phyloP scores from a whole-genome alignment of 148 eudicot species.

The Linanthus parryae region DNA sequence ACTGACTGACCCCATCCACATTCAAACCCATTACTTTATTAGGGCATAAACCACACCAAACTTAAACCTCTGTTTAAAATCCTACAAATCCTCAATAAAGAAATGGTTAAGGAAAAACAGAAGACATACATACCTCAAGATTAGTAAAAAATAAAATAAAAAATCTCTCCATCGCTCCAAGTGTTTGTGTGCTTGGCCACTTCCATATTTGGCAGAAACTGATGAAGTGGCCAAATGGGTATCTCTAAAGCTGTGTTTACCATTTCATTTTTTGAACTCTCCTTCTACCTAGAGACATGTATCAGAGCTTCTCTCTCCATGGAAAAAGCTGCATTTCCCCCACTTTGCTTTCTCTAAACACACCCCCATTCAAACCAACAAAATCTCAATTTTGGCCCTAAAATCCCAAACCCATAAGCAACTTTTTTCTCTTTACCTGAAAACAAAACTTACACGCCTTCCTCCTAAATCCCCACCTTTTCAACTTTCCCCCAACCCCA shows the following conservation, averaged over 20 bases:
- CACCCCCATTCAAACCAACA: background rate
- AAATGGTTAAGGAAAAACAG: background rate
- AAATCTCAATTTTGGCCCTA: too few species aligned
- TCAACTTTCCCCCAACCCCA: background rate
- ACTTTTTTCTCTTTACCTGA: too few species aligned
- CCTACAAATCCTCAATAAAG: background rate
- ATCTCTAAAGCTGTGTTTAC: conserved; percentile 16
- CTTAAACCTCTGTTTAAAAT: background rate
- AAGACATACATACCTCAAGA: too few species aligned
- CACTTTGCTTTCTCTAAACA: background rate
- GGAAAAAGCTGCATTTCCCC: background rate
- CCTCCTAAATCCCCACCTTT: conserved; percentile 21
- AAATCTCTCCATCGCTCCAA: conserved; percentile 1
- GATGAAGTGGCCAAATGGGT: conserved; percentile 25
- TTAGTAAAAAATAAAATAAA: background rate
- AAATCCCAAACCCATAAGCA: too few species aligned
- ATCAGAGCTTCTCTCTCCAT: background rate
- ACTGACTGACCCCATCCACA: background rate
- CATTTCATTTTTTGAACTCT: conserved; percentile 2
- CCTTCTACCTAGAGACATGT: background rate
- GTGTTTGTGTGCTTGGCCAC: conserved; percentile 5
- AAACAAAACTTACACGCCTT: background rate
- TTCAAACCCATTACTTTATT: background rate
- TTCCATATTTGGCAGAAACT: conserved; percentile 1
- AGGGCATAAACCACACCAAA: background rate